phyloP scores from a whole-genome alignment of 306 rosid genomes.

The Fragaria iinumae region DNA sequence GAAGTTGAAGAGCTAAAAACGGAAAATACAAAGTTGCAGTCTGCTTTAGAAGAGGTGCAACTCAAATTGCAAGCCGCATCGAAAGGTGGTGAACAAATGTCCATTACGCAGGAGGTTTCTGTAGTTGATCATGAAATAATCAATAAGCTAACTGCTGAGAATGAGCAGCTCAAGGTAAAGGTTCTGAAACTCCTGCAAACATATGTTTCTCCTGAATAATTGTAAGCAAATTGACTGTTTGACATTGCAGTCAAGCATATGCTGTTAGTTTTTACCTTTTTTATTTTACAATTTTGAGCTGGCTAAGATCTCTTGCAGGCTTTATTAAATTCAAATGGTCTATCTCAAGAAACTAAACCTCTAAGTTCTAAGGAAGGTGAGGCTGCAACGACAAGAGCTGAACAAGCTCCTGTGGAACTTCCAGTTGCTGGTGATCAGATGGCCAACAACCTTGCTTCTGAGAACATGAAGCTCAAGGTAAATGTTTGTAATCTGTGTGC shows the following conservation, averaged over 20 bases:
- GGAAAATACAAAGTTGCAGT: constrained; percentile 66
- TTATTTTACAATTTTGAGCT: not conserved
- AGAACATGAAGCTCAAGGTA: constrained; percentile 77
- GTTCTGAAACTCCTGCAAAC: constrained; percentile 5
- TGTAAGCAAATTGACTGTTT: not conserved
- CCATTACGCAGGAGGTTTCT: constrained; percentile 40
- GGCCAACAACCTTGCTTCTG: constrained; percentile 51
- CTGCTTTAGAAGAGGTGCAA: constrained; percentile 56
- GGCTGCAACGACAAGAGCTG: constrained; percentile 40
- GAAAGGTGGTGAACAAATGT: constrained; percentile 34
- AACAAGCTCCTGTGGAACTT: constrained; percentile 42
- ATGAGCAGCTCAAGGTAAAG: constrained; percentile 66
- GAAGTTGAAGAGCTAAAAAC: constrained; percentile 76
- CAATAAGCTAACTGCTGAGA: constrained; percentile 58
- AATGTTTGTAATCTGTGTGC: not conserved
- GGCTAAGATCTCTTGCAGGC: not conserved
- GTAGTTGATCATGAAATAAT: constrained; percentile 53
- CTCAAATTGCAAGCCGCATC: constrained; percentile 50
- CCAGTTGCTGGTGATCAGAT: constrained; percentile 48
- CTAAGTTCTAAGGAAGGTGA: constrained; percentile 55
- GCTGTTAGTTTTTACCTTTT: not conserved
- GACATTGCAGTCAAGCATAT: not conserved
- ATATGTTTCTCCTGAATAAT: not conserved
- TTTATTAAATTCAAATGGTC: constrained; percentile 35
- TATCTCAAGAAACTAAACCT: constrained; percentile 35